These are phyloP conservation scores for Rosa rugosa DNA, from an alignment of 306 rosid species.

Conservation along the genomic window DNA sequence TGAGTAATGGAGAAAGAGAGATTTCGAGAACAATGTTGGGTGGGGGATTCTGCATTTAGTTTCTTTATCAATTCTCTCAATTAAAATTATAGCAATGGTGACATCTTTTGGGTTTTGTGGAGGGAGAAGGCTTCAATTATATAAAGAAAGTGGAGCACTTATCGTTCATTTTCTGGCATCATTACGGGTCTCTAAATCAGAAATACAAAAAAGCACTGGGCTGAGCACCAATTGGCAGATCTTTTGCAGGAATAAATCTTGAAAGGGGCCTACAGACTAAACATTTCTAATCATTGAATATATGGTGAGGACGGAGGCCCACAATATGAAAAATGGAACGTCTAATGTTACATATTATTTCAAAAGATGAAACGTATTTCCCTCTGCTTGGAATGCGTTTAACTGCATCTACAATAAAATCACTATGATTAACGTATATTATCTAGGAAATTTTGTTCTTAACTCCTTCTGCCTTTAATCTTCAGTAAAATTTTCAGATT, in stretches of 20 bases:
- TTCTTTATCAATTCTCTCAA: too few species aligned
- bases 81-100: neutral
- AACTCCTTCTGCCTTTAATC: constrained; percentile 17
- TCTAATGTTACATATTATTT: too few species aligned
- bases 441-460: neutral
- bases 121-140: neutral
- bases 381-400: too few species aligned
- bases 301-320: neutral
- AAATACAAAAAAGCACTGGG: neutral
- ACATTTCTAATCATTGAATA: neutral
- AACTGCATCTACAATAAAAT: too few species aligned
- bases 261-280: neutral
- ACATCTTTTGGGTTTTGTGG: neutral
- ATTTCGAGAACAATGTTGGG: neutral
- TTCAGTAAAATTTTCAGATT: neutral
- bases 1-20: neutral
- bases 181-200: neutral
- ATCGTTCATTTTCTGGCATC: neutral
- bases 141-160: neutral
- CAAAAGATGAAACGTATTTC: too few species aligned
- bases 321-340: too few species aligned
- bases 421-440: too few species aligned
- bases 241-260: neutral
- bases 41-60: neutral
- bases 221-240: neutral